Evolutionary conservation across 805 yeast species (phyloP), one percentile per base, ranked within the genome.

Genomic region (Lachancea kluyveri): DNA sequence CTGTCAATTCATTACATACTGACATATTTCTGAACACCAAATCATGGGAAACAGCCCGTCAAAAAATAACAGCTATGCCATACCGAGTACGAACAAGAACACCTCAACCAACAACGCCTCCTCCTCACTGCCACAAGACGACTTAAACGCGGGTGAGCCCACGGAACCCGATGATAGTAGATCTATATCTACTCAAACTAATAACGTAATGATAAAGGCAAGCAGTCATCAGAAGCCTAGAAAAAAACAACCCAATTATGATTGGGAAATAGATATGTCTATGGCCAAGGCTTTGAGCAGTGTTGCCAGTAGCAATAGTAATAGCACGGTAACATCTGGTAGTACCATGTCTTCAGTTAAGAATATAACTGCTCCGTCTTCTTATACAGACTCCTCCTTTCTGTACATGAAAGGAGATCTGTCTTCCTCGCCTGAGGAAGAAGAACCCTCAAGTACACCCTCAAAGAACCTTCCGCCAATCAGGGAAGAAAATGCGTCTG

Each of bases 11-110:
- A n/a, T n/a, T n/a, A n/a, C n/a, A n/a, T n/a, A n/a, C n/a, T n/a
- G n/a, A n/a, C n/a, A n/a, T n/a, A n/a, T n/a, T n/a, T n/a, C n/a
- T n/a, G n/a, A n/a, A n/a, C n/a, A n/a, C n/a, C n/a, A 26, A 23
- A 41, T 40, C 50, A 74, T 74, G 79, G 79, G 81, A 62, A 74
- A 72, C 62, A 73, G 73, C 78, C 79, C 79, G 66, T 73, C 79
- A 24, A 59, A 57, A 41, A 56, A 50, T 31, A 53, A n/a, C n/a
- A n/a, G 50, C 39, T 51, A 52, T 49, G 59, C 57, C 48, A 54
- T 57, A 46, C 60, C 64, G 59, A 56, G 50, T 54, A 48, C 63
- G 54, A 54, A 48, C 33, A 37, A 50, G 35, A 45, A 41, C 39
- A 36, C 45, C 27, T 30, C 30, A 13, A 36, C 42, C 17, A 40